Conservation (phyloP, 1,284 basidiomycete species). For the Ustilago hordei region DNA sequence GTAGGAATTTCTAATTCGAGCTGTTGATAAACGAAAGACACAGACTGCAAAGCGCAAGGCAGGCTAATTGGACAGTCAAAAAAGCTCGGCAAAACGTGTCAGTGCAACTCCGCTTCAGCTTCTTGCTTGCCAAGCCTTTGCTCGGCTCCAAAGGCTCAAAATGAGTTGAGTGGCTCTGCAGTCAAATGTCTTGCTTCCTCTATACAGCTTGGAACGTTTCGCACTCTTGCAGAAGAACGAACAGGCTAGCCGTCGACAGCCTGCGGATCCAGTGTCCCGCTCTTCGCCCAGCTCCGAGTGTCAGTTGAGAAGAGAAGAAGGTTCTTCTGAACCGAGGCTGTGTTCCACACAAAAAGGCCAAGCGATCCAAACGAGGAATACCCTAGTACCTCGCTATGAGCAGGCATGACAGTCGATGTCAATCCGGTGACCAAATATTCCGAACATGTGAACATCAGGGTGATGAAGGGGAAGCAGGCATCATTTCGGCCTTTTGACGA, state of each 20-base stretch:
- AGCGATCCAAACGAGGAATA: not conserved
- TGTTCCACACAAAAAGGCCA: constrained; percentile 5
- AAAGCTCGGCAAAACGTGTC: constrained; percentile 1
- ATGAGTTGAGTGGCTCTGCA: not conserved
- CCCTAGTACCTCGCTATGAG: not conserved
- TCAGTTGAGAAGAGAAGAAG: constrained; percentile 16
- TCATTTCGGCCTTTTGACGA: not conserved
- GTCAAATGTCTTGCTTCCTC: not conserved
- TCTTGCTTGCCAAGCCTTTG: constrained; percentile 4
- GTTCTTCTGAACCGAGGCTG: constrained; percentile 38
- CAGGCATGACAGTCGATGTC: not conserved
- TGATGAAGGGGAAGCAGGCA: not conserved
- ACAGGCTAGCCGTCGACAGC: not conserved
- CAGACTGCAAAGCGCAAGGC: not conserved
- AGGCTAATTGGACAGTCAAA: not conserved
- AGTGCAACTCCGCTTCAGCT: not conserved
- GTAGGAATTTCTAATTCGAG: constrained; percentile 3
- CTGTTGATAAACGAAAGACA: not conserved
- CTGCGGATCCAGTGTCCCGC: not conserved
- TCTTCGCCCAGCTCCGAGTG: not conserved
- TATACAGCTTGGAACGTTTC: constrained; percentile 1
- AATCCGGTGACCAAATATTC: not conserved
- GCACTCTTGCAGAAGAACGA: not conserved
- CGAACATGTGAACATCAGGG: not conserved
- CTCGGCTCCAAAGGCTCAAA: not conserved